Percentiles rank a stretch among this genome's conserved stretches.
phyloP scores from a whole-genome alignment of 2,329 filamentous ascomycete genomes.

The Ophiostoma montium region DNA sequence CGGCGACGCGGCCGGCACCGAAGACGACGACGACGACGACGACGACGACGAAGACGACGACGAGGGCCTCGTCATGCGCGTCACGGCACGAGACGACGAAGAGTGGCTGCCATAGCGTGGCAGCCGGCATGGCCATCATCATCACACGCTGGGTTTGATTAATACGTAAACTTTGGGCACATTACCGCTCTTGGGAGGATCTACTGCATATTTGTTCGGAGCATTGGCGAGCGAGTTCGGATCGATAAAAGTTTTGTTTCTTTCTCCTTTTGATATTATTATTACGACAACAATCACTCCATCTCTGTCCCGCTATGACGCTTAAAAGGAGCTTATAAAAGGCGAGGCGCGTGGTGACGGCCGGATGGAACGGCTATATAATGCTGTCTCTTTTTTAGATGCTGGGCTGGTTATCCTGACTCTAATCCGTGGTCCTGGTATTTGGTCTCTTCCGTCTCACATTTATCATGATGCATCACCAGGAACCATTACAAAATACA shows the following conservation, averaged over 20 bases:
- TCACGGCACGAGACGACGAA: conserved; percentile 42
- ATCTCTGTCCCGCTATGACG: too few relatives aligned
- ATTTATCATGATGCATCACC: too few relatives aligned
- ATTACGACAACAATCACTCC: not conserved
- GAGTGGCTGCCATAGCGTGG: conserved; percentile 40
- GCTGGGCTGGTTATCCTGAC: too few relatives aligned
- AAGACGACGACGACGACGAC: conserved; percentile 27
- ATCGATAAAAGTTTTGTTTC: not conserved
- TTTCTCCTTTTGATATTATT: not conserved
- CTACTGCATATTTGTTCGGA: not conserved
- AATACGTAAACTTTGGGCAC: too few relatives aligned
- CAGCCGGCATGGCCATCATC: not conserved
- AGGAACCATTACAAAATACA: too few relatives aligned
- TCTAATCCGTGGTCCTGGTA: too few relatives aligned
- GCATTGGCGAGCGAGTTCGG: conserved; percentile 1
- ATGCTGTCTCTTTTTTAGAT: too few relatives aligned
- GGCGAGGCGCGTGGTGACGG: too few relatives aligned
- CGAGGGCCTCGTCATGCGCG: conserved; percentile 44
- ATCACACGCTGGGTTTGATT: not conserved
- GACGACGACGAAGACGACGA: conserved; percentile 37
- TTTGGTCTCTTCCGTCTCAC: too few relatives aligned
- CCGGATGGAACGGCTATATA: too few relatives aligned
- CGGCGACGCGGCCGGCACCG: conserved; percentile 12
- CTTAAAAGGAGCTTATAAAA: too few relatives aligned
- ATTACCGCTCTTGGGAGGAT: not conserved